Base-by-base conservation (phyloP, 2,329 filamentous ascomycete genomes). In the Diaporthe longicolla region DNA sequence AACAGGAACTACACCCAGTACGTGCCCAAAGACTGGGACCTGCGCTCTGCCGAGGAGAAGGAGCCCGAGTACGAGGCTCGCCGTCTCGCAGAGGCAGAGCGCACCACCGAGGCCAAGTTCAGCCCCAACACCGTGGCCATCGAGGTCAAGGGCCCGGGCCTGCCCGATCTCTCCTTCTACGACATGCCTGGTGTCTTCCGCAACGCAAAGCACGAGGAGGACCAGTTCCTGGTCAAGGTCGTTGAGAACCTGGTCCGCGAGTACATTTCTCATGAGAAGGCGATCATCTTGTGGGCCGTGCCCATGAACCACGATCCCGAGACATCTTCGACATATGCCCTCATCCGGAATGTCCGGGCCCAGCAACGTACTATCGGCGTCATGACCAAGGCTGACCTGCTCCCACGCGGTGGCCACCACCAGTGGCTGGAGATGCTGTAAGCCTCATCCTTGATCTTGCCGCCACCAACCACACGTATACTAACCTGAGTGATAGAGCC, bases 161-260 rank as follows among this genome's bases (percentile, higher is more conserved):
- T 96, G 0, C 92, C 94, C 0, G 91, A 94, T 8, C 81, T 98
- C 0, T 94, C 93, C 0, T 97, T 98, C 78, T 96, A 94, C 75
- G 95, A 98, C 75, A 87, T 98, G 0, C 95, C 95, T 0, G 95
- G 95, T 0, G 91, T 97, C 0, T 96, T 97, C 75, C 90, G 91
- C 26, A 92, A 92, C 10, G 88, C 92, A 0, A 89, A 91, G 2
- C 86, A 91, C 10, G 88, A 89, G 10, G 85, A 89, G 3, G 91
- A 95, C 21, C 86, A 89, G 13, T 93, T 93, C 73, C 84, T 96
- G 0, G 92, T 95, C 17, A 85, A 88, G 0, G 90, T 97, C 0
- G 93, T 97, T 0, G 87, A 91, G 68, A 93, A 93, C 24, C 80
- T 98, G 0, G 91, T 94, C 0, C 87, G 86, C 2, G 86, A 91